phyloP scores from a whole-genome alignment of 371 early-diverging fungal genomes.

The Lichtheimia ornata region DNA sequence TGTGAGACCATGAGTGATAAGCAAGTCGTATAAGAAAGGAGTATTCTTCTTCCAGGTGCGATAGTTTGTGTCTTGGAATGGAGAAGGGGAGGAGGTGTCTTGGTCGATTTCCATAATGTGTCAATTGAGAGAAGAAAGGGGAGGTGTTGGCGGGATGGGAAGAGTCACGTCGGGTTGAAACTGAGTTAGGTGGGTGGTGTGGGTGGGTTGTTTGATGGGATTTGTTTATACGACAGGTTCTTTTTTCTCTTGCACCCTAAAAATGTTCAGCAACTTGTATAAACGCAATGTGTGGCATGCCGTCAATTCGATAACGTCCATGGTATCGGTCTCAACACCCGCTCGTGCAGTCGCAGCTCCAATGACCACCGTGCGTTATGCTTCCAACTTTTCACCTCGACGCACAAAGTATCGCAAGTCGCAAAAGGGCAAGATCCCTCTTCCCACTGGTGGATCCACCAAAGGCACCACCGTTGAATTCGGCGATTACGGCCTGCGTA shows the following conservation, averaged over 20 bases:
- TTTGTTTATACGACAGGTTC: no score
- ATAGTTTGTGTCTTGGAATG: constrained; percentile 55
- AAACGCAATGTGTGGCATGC: constrained; percentile 11
- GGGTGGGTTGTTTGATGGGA: no score
- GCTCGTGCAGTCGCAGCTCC: not conserved
- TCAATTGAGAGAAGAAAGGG: no score
- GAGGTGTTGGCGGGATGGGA: no score
- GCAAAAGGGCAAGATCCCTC: constrained; percentile 87
- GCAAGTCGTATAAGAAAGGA: constrained; percentile 96
- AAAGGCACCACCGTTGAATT: constrained; percentile 85
- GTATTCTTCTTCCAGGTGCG: constrained; percentile 99
- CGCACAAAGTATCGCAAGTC: constrained; percentile 84
- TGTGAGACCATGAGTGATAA: constrained; percentile 95
- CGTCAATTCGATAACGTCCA: not conserved
- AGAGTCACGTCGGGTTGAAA: no score
- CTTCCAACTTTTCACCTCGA: constrained; percentile 75
- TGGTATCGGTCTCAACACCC: not conserved
- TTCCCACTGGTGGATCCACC: constrained; percentile 81
- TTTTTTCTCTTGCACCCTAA: not conserved
- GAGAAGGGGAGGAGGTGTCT: no score
- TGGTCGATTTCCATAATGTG: no score
- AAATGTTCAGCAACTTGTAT: constrained; percentile 10
- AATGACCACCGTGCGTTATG: constrained; percentile 16
- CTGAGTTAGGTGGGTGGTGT: no score
- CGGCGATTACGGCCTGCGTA: constrained; percentile 90